phyloP scores from a whole-genome alignment of 192 early-diverging fungal species.

The Spizellomyces punctatus region DNA sequence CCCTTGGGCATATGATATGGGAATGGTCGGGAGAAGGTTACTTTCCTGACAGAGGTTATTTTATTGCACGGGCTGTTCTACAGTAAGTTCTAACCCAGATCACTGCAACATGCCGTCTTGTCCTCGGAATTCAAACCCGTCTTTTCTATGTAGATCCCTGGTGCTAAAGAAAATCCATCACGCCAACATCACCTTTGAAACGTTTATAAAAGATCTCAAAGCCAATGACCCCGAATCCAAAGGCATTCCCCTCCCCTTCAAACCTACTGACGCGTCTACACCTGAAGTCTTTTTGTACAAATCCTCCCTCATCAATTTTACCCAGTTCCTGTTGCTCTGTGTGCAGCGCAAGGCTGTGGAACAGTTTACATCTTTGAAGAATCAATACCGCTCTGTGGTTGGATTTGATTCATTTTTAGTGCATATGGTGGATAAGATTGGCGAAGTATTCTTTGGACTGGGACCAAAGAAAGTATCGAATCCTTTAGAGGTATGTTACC shows the following conservation, averaged over 20 bases:
- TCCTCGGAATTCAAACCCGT: neutral
- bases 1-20: conserved; percentile 71
- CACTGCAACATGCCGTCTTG: neutral
- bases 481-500: conserved; percentile 40
- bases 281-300: conserved; percentile 40
- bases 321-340: conserved; percentile 64
- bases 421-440: conserved; percentile 38
- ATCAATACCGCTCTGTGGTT: conserved; percentile 32
- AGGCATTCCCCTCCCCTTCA: conserved; percentile 24
- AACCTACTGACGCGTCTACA: conserved; percentile 28
- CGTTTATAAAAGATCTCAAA: conserved; percentile 47
- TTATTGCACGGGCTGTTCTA: conserved; percentile 76
- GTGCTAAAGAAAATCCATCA: conserved; percentile 50
- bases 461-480: conserved; percentile 40
- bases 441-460: conserved; percentile 37
- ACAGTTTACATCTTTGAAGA: conserved; percentile 40
- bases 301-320: conserved; percentile 57
- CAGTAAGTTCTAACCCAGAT: conserved; percentile 61
- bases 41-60: conserved; percentile 71
- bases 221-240: conserved; percentile 27
- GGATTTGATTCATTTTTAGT: conserved; percentile 38
- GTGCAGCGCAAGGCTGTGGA: conserved; percentile 65
- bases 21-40: conserved; percentile 73
- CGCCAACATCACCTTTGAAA: conserved; percentile 42
- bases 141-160: conserved; percentile 33